Conservation (phyloP, 1,139 yeast genomes). For the Meyerozyma guilliermondii region DNA sequence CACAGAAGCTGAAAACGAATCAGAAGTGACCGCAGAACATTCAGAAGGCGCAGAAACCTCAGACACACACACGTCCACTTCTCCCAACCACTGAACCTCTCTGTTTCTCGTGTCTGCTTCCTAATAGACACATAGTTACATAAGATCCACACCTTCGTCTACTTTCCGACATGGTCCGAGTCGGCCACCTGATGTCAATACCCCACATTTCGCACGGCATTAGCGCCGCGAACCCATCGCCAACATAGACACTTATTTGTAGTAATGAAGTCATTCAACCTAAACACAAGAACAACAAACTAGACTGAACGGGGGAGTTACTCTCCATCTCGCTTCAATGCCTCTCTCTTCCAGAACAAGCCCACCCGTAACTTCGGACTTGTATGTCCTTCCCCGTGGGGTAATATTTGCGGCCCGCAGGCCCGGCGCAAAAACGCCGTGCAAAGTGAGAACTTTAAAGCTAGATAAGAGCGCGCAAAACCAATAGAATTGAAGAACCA, state of each 20-base stretch:
- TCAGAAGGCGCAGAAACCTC: background rate
- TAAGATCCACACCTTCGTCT: too few relatives aligned
- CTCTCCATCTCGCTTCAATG: background rate
- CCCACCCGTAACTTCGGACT: background rate
- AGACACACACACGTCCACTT: too few relatives aligned
- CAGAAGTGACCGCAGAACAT: background rate
- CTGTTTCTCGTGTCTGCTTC: too few relatives aligned
- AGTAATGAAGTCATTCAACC: background rate
- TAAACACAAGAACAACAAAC: too few relatives aligned
- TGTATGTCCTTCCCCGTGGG: constrained; percentile 2
- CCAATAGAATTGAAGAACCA: constrained; percentile 1
- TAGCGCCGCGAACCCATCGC: background rate
- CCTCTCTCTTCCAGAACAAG: background rate
- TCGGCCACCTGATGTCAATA: background rate
- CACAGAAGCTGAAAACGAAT: background rate
- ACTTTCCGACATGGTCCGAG: background rate
- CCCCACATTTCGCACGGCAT: background rate
- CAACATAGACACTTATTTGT: background rate
- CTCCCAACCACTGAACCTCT: too few relatives aligned
- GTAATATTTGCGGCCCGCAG: background rate
- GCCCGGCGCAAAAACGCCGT: constrained; percentile 1
- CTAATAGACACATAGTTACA: too few relatives aligned
- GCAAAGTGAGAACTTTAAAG: background rate
- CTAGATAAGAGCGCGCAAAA: background rate
- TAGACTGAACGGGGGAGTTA: background rate